Evolutionary conservation across 1,139 yeast genomes (phyloP), one percentile per base, ranked within the genome.

Genomic region (Geotrichum australiense): DNA sequence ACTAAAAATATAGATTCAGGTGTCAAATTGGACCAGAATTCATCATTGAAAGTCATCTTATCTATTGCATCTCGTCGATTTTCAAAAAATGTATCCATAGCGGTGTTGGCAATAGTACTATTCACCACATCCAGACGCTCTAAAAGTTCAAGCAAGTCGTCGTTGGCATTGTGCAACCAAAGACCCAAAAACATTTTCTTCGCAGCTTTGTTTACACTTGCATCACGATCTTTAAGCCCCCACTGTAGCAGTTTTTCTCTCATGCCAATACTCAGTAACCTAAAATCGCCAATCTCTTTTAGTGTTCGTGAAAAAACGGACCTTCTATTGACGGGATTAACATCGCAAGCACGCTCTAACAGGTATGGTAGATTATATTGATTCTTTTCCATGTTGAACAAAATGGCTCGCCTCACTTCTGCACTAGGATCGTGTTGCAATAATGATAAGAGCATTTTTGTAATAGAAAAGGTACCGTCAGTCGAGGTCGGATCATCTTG

Each of bases 161-260:
- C 80, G 50, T 81, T 71, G 10, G 80, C 74, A 3, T 74, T 66
- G 19, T 74, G 74, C 42, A 84, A 70, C 97, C 97, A 91, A 37
- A 73, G 71, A 22, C 68, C 66, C 5, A 83, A 71, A 42, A 91
- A 70, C 78, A 87, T 73, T 49, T 75, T 75, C 0, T 71, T 64
- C 2, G 96, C 87, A 0, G 96, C 93, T 22, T 65, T 66, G 49
- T 77, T 69, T 1, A 91, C 97, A 4, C 69, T 55, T 5, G 71
- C 75, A 49, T 89, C 96, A 50, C 97, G 76, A 61, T 91, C 98
- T 50, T 77, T 76, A 39, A 91, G 67, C 1, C 98, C 98, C 87
- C 94, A 84, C 38, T 71, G 69, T 24, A 91, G 66, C 18, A 91
- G 59, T 49, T 73, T 71, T 47, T 82, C 91, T 39, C 95, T 66